Evolutionary conservation across 2,329 filamentous ascomycete genomes (phyloP), one percentile per base, ranked within the genome.

Genomic region (Fusarium udum): DNA sequence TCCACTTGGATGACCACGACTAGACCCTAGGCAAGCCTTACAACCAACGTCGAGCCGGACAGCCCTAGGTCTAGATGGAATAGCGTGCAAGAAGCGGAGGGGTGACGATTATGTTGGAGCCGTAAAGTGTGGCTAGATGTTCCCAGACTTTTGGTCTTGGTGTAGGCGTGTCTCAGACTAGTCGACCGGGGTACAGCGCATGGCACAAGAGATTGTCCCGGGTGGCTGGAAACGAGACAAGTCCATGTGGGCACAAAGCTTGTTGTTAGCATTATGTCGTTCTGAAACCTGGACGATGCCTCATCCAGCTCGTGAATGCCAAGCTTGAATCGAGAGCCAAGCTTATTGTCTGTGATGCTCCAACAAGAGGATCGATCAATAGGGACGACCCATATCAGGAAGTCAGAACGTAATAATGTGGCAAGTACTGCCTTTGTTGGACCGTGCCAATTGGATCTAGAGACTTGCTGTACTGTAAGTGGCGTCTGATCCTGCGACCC

Each of bases 191-290:
- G 32, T 36, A 18, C 26, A 56, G 52, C 36, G 45, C 26, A 58
- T 64, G 16, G 24, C 36, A 49, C 56, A 46, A 51, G 57, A 48
- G 36, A 69, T 49, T 56, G 45, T 53, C 45, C 67, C 68, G 60
- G 53, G 40, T 65, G 64, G 66, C 68, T 74, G 57, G 64, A 58
- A 45, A 22, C 59, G 59, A 72, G 71, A 49, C 52, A 69, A 48
- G 36, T 24, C 52, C 28, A 48, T 60, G 52, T 34, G 39, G 46
- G 18, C 28, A 55, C 32, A 48, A 57, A 45, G 36, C 40, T 51
- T 53, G 31, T 49, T 32, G 26, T 34, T 39, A 46, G 26, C n/a
- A 14, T n/a, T n/a, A 32, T 48, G 18, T n/a, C 7, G 39, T 43
- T 40, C 32, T 59, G 55, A 51, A 31, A 28, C 14, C 34, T 24